Evolutionary conservation across 257 asterid genomes (phyloP).

Genomic region (Solanum habrochaites): DNA sequence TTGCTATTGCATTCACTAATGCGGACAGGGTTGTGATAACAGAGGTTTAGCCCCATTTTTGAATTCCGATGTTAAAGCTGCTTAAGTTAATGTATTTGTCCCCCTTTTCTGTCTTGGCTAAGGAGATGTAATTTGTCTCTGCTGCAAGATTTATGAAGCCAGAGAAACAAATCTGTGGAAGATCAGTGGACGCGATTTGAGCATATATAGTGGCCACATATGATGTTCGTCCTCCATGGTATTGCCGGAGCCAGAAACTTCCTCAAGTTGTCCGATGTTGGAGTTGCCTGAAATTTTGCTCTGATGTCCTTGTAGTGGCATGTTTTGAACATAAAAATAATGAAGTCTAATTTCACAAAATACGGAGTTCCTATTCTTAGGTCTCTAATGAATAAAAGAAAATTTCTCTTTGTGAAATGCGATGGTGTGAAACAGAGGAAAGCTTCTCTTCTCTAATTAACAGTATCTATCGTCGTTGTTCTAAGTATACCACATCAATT

Average conservation of each 20-base stretch:
- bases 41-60: slow-evolving; percentile 14
- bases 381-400: not conserved
- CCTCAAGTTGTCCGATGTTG: not conserved
- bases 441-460: not conserved
- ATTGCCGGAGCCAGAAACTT: not conserved
- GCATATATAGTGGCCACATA: slow-evolving; percentile 14
- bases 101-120: not conserved
- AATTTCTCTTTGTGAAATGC: not conserved
- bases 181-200: slow-evolving; percentile 17
- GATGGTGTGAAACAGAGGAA: not conserved
- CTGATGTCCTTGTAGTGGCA: not conserved
- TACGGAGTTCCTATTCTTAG: not conserved
- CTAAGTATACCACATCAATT: not conserved
- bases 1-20: slow-evolving; percentile 19
- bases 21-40: slow-evolving; percentile 23
- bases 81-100: not conserved
- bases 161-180: slow-evolving; percentile 18
- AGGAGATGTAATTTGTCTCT: not conserved
- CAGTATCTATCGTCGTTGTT: not conserved
- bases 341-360: not conserved
- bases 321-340: not conserved
- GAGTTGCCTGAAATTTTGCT: not conserved
- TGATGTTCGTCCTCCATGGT: slow-evolving; percentile 27
- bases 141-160: slow-evolving; percentile 19
- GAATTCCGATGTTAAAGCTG: not conserved